Percentiles rank a stretch among this genome's conserved stretches.
These are phyloP conservation scores for Cryptococcus sp. DNA, from an alignment of 1,284 basidiomycete genomes.

Conservation along the genomic window DNA sequence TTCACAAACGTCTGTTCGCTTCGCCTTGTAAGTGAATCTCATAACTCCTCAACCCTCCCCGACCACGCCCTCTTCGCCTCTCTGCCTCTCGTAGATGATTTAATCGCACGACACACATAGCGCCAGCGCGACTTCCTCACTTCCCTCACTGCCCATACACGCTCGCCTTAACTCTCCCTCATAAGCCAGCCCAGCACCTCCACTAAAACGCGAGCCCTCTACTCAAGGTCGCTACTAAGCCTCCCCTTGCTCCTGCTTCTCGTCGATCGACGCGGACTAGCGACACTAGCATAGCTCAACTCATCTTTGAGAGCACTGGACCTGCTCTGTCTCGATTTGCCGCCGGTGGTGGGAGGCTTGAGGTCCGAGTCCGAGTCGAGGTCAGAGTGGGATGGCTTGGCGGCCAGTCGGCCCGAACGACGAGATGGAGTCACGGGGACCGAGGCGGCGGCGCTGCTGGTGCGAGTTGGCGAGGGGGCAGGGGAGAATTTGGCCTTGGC, in stretches of 20 bases:
- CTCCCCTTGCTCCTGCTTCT: constrained; percentile 48
- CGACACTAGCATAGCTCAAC: constrained; percentile 11
- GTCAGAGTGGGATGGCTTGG: constrained; percentile 18
- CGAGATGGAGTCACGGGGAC: constrained; percentile 23
- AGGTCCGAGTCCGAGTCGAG: constrained; percentile 14
- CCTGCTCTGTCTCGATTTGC: constrained; percentile 6
- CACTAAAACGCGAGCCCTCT: constrained; percentile 3
- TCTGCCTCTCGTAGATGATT: background rate
- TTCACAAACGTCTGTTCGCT: background rate
- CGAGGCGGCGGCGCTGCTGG: constrained; percentile 14
- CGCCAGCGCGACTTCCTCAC: too few species aligned
- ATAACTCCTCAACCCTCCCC: background rate
- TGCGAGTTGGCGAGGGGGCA: constrained; percentile 14
- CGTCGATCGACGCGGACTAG: constrained; percentile 43
- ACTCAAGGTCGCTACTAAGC: constrained; percentile 36
- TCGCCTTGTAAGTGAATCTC: background rate
- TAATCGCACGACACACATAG: background rate
- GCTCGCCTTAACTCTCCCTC: background rate
- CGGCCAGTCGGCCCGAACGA: constrained; percentile 29
- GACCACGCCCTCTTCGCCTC: background rate
- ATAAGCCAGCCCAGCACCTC: background rate
- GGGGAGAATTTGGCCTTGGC: constrained; percentile 22
- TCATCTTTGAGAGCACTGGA: constrained; percentile 13
- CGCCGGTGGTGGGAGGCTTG: constrained; percentile 18
- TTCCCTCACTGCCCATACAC: background rate